A percentile compares a stretch with the other conserved stretches of the same genome.
Conservation (phyloP, 2,329 filamentous ascomycete genomes). For the Beauveria sp. region DNA sequence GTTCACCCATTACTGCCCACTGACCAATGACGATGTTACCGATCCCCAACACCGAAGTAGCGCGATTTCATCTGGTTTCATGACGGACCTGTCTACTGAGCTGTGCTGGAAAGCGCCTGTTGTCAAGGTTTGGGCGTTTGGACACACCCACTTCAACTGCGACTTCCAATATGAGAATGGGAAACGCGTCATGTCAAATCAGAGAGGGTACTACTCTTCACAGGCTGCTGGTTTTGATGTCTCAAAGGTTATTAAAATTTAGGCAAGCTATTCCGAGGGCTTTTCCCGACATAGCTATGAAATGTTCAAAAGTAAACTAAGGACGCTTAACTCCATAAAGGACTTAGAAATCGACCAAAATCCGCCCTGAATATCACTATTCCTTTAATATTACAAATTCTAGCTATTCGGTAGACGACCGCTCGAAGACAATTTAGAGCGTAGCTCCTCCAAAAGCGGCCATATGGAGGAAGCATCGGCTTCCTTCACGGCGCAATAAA, state of each 20-base stretch:
- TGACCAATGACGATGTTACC: conserved; percentile 14
- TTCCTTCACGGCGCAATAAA: background rate
- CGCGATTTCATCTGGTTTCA: conserved; percentile 23
- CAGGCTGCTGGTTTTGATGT: background rate
- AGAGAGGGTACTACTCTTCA: conserved; percentile 23
- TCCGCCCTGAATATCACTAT: background rate
- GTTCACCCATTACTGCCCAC: conserved; percentile 33
- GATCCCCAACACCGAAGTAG: conserved; percentile 24
- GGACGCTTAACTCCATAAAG: background rate
- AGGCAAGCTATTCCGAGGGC: background rate
- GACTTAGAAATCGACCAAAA: background rate
- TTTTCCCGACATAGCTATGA: background rate
- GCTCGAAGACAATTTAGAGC: background rate
- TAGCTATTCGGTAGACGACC: background rate
- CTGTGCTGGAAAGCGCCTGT: conserved; percentile 28
- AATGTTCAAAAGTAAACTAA: background rate
- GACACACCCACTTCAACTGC: conserved; percentile 40
- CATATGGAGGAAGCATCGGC: background rate
- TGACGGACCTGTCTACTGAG: conserved; percentile 31
- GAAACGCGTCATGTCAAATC: conserved; percentile 21
- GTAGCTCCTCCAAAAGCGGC: background rate
- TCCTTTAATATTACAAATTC: background rate
- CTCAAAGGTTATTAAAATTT: background rate
- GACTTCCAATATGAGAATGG: conserved; percentile 24
- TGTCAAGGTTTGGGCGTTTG: conserved; percentile 38